Percentiles rank a stretch among this genome's conserved stretches.
Conservation (phyloP, 495 filamentous ascomycete genomes). For the Physcia stellaris region DNA sequence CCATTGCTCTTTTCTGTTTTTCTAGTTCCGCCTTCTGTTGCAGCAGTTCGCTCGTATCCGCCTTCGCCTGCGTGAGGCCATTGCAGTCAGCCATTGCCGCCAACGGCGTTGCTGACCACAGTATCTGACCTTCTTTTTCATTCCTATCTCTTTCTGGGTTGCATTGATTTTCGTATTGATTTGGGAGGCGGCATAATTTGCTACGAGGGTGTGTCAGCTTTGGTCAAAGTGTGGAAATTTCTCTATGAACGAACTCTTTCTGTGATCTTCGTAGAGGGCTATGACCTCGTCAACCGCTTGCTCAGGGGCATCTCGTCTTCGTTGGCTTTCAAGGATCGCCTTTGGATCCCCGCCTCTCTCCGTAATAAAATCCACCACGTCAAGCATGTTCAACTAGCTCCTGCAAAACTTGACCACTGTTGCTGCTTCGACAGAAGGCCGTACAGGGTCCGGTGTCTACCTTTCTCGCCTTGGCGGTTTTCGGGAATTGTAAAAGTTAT, state of each 20-base stretch:
- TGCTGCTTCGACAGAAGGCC: no score
- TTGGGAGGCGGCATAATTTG: conserved; percentile 67
- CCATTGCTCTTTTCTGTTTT: conserved; percentile 63
- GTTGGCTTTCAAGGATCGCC: conserved; percentile 79
- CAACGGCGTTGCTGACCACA: neutral
- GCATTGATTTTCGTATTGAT: conserved; percentile 73
- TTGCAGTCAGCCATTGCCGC: neutral
- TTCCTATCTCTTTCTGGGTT: conserved; percentile 76
- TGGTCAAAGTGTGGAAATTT: neutral
- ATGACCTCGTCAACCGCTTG: conserved; percentile 85
- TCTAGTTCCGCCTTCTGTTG: conserved; percentile 61
- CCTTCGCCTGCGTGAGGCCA: conserved; percentile 48
- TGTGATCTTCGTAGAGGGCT: conserved; percentile 72
- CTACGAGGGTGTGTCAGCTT: conserved; percentile 24
- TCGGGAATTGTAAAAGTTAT: no score
- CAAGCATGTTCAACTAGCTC: conserved; percentile 51
- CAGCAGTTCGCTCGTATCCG: conserved; percentile 63
- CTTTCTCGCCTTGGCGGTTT: no score
- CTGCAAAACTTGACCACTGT: neutral
- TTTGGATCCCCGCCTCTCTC: conserved; percentile 83
- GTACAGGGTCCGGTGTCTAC: no score
- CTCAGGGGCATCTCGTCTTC: conserved; percentile 62
- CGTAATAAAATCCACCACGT: conserved; percentile 66
- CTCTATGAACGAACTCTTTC: conserved; percentile 43
- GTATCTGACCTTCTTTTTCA: conserved; percentile 68